A percentile compares a stretch with the other conserved stretches of the same genome.
These are phyloP conservation scores for Podila horticola DNA, from an alignment of 192 early-diverging fungal species.

Conservation along the genomic window DNA sequence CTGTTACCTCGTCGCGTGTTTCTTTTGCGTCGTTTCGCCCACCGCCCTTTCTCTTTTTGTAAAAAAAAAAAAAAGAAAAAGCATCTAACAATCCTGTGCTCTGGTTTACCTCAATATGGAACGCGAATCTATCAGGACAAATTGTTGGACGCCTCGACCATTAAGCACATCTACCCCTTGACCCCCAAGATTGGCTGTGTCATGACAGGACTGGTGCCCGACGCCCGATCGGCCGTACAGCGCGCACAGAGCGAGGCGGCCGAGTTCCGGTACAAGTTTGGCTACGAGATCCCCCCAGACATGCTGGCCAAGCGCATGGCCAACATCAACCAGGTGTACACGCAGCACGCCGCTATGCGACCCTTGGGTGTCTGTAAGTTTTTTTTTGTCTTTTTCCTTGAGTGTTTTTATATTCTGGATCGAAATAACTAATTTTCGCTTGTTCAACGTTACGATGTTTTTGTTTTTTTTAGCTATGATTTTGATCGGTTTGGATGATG, in stretches of 20 bases:
- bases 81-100: no score
- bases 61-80: no score
- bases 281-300: slow-evolving; percentile 97
- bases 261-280: slow-evolving; percentile 98
- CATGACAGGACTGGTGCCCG: slow-evolving; percentile 98
- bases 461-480: slow-evolving; percentile 83
- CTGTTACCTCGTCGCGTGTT: not conserved
- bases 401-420: no score
- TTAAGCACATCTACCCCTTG: slow-evolving; percentile 94
- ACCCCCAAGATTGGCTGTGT: slow-evolving; percentile 96
- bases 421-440: no score
- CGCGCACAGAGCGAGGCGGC: slow-evolving; percentile 96
- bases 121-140: slow-evolving; percentile 76
- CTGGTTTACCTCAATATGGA: not conserved
- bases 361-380: slow-evolving; percentile 93
- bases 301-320: slow-evolving; percentile 98
- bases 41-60: no score
- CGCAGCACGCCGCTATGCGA: slow-evolving; percentile 98
- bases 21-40: not conserved
- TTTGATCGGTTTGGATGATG: slow-evolving; percentile 95
- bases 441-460: not conserved
- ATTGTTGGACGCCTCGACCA: slow-evolving; percentile 91
- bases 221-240: slow-evolving; percentile 92
- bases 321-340: slow-evolving; percentile 99
- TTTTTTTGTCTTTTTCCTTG: slow-evolving; percentile 18